Evolutionary conservation across 225 moss, liverwort and hornwort species (phyloP), one percentile per base, ranked within the genome.

Genomic region (Asterella californica): DNA sequence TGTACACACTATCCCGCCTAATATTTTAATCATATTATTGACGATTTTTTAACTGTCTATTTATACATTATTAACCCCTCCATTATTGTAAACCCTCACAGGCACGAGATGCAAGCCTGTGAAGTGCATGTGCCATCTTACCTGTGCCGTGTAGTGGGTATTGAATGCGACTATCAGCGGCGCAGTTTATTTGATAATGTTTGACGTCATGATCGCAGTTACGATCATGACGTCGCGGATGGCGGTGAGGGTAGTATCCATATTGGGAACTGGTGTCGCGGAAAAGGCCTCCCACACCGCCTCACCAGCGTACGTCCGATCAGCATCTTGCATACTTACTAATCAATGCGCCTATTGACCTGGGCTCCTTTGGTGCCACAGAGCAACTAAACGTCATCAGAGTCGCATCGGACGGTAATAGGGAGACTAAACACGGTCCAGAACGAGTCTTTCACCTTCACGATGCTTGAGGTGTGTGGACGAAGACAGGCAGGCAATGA

Each of bases 261-360:
- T 64, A n/a, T 64, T 27, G 62, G 64, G 29, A 64, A 64, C 64
- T 29, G 29, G 64, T 32, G 64, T 64, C 64, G 64, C 64, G 64
- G 12, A 64, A 62, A 62, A n/a, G 27, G 25, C 10, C 25, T 8
- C 30, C 30, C 64, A 30, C 2, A 32, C 29, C 64, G 27, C 29
- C 30, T 29, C 42, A 42, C 7, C 42, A 42, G 42, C 21, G 27
- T 29, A 64, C 29, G 30, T 64, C 64, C 64, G 27, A 64, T 32
- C 29, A 2, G 64, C 30, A 64, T 29, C 64, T 64, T 32, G 27
- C 27, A 57, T 7, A 64, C 64, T 11, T 5, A 32, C 14, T 64
- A 24, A 57, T 29, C 29, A 32, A 64, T 27, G 64, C 27, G 10
- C 30, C 64, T 29, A 32, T 64, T 64, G 64, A 64, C 64, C 27